phyloP scores from a whole-genome alignment of 208 protist genomes.

The Willaertia magna region DNA sequence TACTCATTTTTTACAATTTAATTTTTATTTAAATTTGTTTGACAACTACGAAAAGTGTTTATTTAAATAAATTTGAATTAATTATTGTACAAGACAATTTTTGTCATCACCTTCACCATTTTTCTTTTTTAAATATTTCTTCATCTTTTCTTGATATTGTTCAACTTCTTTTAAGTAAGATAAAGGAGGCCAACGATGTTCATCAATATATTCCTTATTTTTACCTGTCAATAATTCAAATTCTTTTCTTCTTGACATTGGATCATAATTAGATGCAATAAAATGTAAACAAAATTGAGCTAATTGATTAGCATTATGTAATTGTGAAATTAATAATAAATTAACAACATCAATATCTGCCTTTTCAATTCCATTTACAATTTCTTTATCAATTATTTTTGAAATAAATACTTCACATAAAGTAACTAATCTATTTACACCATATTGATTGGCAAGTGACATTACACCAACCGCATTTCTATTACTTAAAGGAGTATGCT shows the following conservation, averaged over 20 bases:
- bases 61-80: too few species aligned
- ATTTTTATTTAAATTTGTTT: too few species aligned
- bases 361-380: slow-evolving; percentile 1
- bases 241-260: not conserved
- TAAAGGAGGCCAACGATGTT: not conserved
- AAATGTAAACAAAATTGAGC: slow-evolving; percentile 3
- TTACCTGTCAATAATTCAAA: not conserved
- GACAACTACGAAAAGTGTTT: too few species aligned
- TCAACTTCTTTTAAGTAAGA: not conserved
- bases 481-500: not conserved
- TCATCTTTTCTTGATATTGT: not conserved
- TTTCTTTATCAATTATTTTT: not conserved
- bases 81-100: too few species aligned
- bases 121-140: not conserved
- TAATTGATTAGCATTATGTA: not conserved
- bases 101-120: too few species aligned
- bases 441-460: not conserved
- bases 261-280: not conserved
- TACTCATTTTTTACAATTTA: too few species aligned
- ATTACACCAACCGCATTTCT: not conserved
- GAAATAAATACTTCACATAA: slow-evolving; percentile 6
- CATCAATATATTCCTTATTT: not conserved
- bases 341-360: slow-evolving; percentile 1
- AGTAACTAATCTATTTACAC: not conserved
- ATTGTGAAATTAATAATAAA: not conserved